Conservation (phyloP, 352 stramenopile species). For the Elongisporangium undulatum region DNA sequence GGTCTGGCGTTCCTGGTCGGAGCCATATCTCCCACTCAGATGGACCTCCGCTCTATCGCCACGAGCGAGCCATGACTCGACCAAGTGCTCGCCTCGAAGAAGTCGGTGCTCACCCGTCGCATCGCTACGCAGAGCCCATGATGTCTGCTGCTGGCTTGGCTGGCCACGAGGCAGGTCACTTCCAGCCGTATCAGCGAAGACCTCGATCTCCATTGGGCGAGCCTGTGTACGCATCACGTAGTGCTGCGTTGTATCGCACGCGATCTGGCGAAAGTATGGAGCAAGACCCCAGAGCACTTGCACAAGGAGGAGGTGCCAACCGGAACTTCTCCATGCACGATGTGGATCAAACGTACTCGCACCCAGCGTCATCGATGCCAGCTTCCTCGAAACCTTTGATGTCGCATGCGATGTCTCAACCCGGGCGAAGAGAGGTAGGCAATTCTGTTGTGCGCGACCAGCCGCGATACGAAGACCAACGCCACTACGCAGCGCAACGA, state of each 20-base stretch:
- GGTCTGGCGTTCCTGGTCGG: background rate
- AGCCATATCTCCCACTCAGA: background rate
- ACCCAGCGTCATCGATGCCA: background rate
- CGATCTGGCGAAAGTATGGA: background rate
- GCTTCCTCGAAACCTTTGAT: background rate
- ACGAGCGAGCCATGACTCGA: background rate
- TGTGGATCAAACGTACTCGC: background rate
- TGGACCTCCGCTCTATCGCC: background rate
- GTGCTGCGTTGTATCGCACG: background rate
- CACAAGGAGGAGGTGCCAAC: background rate
- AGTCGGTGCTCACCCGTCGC: background rate
- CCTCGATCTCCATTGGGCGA: background rate
- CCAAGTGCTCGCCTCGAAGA: background rate
- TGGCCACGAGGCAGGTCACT: background rate
- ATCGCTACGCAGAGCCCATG: background rate
- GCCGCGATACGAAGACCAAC: conserved; percentile 22
- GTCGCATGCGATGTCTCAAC: background rate
- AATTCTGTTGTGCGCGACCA: conserved; percentile 5
- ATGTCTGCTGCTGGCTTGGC: background rate
- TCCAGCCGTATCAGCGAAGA: background rate
- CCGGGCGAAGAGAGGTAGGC: background rate
- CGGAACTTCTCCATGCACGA: background rate
- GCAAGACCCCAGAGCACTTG: background rate
- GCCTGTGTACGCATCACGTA: background rate
- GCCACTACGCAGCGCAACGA: conserved; percentile 10